A percentile compares a stretch with the other conserved stretches of the same genome.
Conservation (phyloP, 2,329 filamentous ascomycete genomes). For the Claviceps sp. region DNA sequence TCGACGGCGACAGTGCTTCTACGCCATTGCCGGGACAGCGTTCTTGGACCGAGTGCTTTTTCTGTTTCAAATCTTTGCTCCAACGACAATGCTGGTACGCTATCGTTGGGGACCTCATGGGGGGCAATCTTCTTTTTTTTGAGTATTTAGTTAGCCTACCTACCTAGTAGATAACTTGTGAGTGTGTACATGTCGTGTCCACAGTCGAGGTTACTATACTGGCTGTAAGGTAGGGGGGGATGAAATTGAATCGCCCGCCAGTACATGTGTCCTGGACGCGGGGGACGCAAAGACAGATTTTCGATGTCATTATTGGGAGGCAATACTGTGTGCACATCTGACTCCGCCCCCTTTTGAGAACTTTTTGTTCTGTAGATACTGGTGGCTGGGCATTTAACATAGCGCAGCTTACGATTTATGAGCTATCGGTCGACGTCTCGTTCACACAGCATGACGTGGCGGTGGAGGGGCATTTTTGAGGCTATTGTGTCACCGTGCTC, state of each 20-base stretch:
- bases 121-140: conserved; percentile 19
- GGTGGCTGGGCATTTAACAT: not conserved
- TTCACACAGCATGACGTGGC: not conserved
- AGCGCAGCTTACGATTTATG: not conserved
- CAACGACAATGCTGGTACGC: conserved; percentile 40
- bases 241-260: too few relatives aligned
- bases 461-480: not conserved
- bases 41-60: conserved; percentile 32
- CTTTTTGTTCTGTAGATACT: not conserved
- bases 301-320: not conserved
- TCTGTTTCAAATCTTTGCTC: conserved; percentile 8
- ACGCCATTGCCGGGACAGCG: conserved; percentile 43
- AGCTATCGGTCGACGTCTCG: not conserved
- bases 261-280: too few relatives aligned
- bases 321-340: too few relatives aligned
- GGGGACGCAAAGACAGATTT: too few relatives aligned
- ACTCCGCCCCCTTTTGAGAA: not conserved
- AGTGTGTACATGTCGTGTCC: too few relatives aligned
- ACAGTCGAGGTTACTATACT: too few relatives aligned
- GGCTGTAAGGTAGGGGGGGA: too few relatives aligned
- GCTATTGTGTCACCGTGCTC: not conserved
- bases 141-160: too few relatives aligned
- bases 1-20: conserved; percentile 42
- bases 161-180: too few relatives aligned
- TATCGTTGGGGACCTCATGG: conserved; percentile 37